These are phyloP conservation scores for Kluyveromyces sp. DNA, from an alignment of 1,139 yeast genomes.

Conservation along the genomic window DNA sequence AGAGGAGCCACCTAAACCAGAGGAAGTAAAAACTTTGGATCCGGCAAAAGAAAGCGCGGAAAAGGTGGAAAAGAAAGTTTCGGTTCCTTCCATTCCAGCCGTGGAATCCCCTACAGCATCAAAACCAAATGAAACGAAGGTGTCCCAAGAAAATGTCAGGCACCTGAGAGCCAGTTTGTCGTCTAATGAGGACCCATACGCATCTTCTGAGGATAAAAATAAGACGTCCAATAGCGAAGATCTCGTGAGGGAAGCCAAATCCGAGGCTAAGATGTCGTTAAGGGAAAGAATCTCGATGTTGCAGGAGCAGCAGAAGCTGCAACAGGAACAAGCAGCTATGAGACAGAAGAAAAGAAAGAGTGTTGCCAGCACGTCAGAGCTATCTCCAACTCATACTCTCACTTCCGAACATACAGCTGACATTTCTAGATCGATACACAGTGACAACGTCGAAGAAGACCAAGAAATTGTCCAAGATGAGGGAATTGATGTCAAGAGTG, in stretches of 20 bases:
- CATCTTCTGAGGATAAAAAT: not conserved
- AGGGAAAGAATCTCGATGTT: conserved; percentile 81
- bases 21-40: not conserved
- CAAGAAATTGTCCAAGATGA: not conserved
- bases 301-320: conserved; percentile 76
- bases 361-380: not conserved
- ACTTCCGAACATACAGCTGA: not conserved
- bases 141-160: not conserved
- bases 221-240: conserved; percentile 5
- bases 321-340: conserved; percentile 57
- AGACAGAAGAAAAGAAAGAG: conserved; percentile 9
- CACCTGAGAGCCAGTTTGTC: not conserved
- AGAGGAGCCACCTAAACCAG: not conserved
- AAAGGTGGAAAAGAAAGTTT: not conserved
- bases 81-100: not conserved
- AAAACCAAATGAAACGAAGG: not conserved
- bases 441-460: not conserved
- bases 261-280: conserved; percentile 44
- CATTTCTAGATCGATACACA: not conserved
- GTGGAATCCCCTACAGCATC: not conserved
- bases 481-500: not conserved
- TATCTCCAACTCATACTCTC: not conserved
- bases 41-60: not conserved
- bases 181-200: not conserved
- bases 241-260: conserved; percentile 36